Conservation (phyloP, 495 filamentous ascomycete species). For the Lindgomyces ingoldianus region DNA sequence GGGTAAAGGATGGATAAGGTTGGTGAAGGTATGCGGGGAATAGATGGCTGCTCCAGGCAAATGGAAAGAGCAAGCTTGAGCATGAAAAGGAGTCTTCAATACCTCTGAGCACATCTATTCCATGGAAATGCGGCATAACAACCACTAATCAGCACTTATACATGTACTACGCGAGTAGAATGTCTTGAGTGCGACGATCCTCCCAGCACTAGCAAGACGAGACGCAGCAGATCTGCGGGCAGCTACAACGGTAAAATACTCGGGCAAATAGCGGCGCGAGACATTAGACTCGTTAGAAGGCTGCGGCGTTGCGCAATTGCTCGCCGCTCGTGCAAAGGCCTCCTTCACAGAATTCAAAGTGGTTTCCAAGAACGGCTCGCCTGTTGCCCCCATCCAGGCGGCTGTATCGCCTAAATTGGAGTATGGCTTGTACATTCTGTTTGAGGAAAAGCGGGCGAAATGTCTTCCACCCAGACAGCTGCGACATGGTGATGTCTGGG, state of each 20-base stretch:
- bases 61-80: neutral
- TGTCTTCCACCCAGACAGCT: neutral
- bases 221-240: neutral
- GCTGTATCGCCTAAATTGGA: neutral
- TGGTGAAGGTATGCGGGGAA: neutral
- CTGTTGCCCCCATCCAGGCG: neutral
- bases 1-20: neutral
- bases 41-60: neutral
- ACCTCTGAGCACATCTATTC: neutral
- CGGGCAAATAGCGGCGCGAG: no score
- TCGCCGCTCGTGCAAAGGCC: no score
- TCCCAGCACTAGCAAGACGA: neutral
- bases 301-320: no score
- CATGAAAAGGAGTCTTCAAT: neutral
- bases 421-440: neutral
- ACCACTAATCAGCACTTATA: neutral
- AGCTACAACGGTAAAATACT: neutral
- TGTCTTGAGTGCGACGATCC: neutral
- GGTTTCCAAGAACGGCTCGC: neutral
- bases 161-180: neutral
- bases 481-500: neutral
- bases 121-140: no score
- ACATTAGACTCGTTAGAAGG: neutral
- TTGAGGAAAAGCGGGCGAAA: neutral
- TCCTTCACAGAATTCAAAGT: neutral